Base-by-base conservation (phyloP, 169 alveolate genomes). In the Theileria equi region DNA sequence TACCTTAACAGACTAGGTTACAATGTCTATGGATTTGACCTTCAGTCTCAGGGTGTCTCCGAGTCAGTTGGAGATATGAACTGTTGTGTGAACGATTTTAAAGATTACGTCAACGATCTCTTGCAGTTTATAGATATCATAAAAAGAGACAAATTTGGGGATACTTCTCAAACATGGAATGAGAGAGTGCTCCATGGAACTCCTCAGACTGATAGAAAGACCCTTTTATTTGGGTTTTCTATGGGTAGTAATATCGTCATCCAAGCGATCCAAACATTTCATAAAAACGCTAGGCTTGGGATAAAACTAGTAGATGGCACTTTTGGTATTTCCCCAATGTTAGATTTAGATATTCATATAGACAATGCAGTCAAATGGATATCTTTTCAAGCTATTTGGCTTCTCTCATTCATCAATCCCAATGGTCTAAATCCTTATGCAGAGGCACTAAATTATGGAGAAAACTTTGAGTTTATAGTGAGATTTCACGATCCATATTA, bases 191-290 rank as follows among this genome's bases (percentile, higher is more conserved):
- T 63, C 36, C 16, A 16, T 4, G n/a, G 3, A 43, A 63, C 64
- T 16, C 57, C n/a, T 21, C 38, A 66, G 21, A 40, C 43, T 10
- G 59, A 65, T 13, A 68, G 77, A 0, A 76, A 69, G 35, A 44
- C 74, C 36, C n/a, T n/a, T n/a, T 35, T 84, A 5, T 52, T 65
- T 47, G 91, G 91, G 0, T 43, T 71, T 10, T 84, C 91, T 17
- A 70, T 84, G 85, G 91, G 91, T 6, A 83, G 88, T 11, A 79
- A 79, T 60, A 60, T 84, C 8, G 76, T 59, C 11, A 35, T 79
- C 28, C 40, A 86, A 25, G 50, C 35, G 11, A 59, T 74, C 19
- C 78, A 79, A 65, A 49, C 57, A 10, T 32, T 72, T 29, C 43
- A 58, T 21, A n/a, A n/a, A n/a, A n/a, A n/a, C n/a, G 49, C 4